Evolutionary conservation across 352 stramenopile genomes (phyloP).

Genomic region (Pythium monospermum): DNA sequence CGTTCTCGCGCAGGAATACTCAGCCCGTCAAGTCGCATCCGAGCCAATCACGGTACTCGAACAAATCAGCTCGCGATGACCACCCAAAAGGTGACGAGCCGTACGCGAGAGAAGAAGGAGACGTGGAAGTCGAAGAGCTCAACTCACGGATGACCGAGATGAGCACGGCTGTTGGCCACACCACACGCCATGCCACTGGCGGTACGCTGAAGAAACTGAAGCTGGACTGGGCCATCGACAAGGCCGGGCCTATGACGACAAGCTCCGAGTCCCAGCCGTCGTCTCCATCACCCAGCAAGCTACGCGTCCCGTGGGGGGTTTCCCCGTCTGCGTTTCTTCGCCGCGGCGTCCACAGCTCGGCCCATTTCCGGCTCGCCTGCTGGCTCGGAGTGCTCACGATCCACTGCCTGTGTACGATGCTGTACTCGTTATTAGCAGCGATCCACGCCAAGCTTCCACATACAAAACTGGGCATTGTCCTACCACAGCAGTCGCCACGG

Average conservation of each 20-base stretch:
- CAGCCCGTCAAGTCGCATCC: constrained; percentile 20
- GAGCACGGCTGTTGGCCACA: background rate
- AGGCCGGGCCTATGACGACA: background rate
- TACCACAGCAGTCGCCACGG: constrained; percentile 6
- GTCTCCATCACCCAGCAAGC: constrained; percentile 17
- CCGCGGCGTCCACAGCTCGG: background rate
- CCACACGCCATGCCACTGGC: background rate
- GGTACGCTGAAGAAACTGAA: background rate
- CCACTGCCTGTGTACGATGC: constrained; percentile 1
- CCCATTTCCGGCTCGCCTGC: constrained; percentile 4
- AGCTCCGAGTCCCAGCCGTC: background rate
- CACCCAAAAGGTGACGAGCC: constrained; percentile 9
- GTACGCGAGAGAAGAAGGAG: constrained; percentile 3
- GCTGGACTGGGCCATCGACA: background rate
- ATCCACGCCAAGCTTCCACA: constrained; percentile 5
- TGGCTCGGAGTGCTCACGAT: constrained; percentile 11
- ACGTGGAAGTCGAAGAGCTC: constrained; percentile 20
- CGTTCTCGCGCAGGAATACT: constrained; percentile 10
- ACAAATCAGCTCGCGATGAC: constrained; percentile 19
- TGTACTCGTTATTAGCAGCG: constrained; percentile 1
- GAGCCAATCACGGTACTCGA: constrained; percentile 31
- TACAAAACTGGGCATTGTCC: constrained; percentile 1
- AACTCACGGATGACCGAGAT: background rate
- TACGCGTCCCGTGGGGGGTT: background rate
- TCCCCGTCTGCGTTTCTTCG: background rate